A percentile compares a stretch with the other conserved stretches of the same genome.
phyloP scores from a whole-genome alignment of 164 flowering plant species.

The Saururus chinensis region DNA sequence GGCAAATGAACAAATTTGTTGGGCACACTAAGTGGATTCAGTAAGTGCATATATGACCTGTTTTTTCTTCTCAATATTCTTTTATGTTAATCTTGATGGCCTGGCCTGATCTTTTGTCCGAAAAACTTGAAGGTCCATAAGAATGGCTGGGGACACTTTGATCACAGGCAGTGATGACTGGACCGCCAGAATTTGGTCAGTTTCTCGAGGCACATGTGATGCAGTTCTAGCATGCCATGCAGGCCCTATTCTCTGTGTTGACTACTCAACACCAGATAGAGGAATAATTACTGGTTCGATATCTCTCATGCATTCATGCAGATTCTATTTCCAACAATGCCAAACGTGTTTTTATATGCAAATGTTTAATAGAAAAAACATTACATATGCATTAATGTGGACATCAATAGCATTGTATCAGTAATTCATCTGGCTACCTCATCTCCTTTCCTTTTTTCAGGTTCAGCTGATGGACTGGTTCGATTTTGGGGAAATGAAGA shows the following conservation, averaged over 20 bases:
- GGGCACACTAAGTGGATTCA: conserved; percentile 96
- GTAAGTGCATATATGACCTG: conserved; percentile 21
- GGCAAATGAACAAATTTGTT: conserved; percentile 85
- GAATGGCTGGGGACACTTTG: conserved; percentile 92
- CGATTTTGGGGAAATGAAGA: conserved; percentile 96
- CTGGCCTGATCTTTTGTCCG: neutral
- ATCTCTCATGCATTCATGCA: neutral
- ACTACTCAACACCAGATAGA: conserved; percentile 61
- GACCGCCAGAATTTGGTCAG: conserved; percentile 98
- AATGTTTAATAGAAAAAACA: neutral
- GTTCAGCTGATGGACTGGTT: conserved; percentile 88
- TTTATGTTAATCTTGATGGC: neutral
- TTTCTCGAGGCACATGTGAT: conserved; percentile 91
- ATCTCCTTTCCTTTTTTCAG: conserved; percentile 26
- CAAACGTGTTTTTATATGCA: too few relatives aligned
- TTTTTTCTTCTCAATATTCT: neutral
- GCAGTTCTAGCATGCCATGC: conserved; percentile 96
- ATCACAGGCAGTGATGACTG: conserved; percentile 98
- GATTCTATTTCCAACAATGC: too few relatives aligned
- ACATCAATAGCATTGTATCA: neutral
- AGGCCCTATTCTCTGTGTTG: conserved; percentile 84
- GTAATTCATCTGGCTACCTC: neutral
- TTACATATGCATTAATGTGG: neutral
- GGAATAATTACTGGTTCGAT: conserved; percentile 80
- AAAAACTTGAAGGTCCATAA: conserved; percentile 59